These are phyloP conservation scores for Melanogaster broomeanus DNA, from an alignment of 768 basidiomycete genomes.

Conservation along the genomic window DNA sequence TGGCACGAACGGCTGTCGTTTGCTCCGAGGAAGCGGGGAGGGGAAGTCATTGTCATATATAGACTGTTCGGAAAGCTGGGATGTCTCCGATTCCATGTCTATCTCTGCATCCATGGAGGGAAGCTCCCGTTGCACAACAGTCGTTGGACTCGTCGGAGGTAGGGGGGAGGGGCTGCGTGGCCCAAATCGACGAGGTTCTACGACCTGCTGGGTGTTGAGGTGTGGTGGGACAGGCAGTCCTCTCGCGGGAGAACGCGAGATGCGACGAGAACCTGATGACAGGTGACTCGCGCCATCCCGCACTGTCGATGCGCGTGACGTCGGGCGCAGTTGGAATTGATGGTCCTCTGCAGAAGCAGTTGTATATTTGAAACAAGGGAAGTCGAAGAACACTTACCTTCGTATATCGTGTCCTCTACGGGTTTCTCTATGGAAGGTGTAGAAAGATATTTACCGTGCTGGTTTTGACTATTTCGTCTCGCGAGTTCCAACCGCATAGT, in stretches of 20 bases:
- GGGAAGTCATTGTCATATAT: constrained; percentile 32
- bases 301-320: constrained; percentile 50
- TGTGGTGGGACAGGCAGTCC: constrained; percentile 34
- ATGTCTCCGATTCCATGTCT: constrained; percentile 38
- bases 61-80: constrained; percentile 27
- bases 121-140: constrained; percentile 27
- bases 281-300: constrained; percentile 42
- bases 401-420: constrained; percentile 71
- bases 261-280: constrained; percentile 49
- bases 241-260: constrained; percentile 42
- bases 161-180: constrained; percentile 77
- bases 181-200: constrained; percentile 65
- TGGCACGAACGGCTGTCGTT: constrained; percentile 64
- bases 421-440: constrained; percentile 46
- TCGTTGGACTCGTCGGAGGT: constrained; percentile 48
- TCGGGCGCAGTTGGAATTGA: constrained; percentile 53
- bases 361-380: constrained; percentile 5
- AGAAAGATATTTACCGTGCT: constrained; percentile 49
- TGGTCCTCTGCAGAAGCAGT: constrained; percentile 51
- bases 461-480: constrained; percentile 79
- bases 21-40: constrained; percentile 69
- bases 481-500: constrained; percentile 80
- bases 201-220: constrained; percentile 48
- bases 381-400: constrained; percentile 51
- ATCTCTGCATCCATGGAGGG: constrained; percentile 49